Conservation (phyloP, 805 yeast genomes). For the Candida piceae region DNA sequence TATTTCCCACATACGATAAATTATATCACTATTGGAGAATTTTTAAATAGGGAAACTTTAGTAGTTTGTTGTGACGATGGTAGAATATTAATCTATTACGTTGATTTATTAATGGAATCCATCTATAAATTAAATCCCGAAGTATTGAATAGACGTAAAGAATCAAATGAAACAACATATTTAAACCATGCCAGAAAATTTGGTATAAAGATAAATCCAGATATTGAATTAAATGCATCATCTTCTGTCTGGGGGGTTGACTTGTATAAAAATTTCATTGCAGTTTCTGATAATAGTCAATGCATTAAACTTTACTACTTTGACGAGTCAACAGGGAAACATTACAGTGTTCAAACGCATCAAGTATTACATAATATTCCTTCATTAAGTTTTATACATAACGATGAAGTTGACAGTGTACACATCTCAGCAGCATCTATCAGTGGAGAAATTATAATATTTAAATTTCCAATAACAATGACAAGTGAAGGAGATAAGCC, state of each 20-base stretch:
- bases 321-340: too few species aligned
- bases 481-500: conserved; percentile 6
- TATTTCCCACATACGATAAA: conserved; percentile 54
- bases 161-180: not conserved
- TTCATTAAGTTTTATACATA: conserved; percentile 36
- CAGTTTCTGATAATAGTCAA: conserved; percentile 51
- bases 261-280: conserved; percentile 35
- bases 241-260: conserved; percentile 65
- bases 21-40: conserved; percentile 35
- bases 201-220: conserved; percentile 14
- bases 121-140: conserved; percentile 1
- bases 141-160: not conserved
- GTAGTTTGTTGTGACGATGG: conserved; percentile 56
- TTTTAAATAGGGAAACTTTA: conserved; percentile 39
- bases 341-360: conserved; percentile 35
- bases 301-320: conserved; percentile 37
- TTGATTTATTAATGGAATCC: conserved; percentile 26
- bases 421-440: conserved; percentile 41
- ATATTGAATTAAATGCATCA: conserved; percentile 30
- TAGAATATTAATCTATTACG: conserved; percentile 33
- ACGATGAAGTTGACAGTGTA: conserved; percentile 19
- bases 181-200: conserved; percentile 1
- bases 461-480: conserved; percentile 29
- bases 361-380: conserved; percentile 53
- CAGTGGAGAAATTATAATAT: conserved; percentile 35